Conservation (phyloP, 345 rosid species). For the Acer negundo region DNA sequence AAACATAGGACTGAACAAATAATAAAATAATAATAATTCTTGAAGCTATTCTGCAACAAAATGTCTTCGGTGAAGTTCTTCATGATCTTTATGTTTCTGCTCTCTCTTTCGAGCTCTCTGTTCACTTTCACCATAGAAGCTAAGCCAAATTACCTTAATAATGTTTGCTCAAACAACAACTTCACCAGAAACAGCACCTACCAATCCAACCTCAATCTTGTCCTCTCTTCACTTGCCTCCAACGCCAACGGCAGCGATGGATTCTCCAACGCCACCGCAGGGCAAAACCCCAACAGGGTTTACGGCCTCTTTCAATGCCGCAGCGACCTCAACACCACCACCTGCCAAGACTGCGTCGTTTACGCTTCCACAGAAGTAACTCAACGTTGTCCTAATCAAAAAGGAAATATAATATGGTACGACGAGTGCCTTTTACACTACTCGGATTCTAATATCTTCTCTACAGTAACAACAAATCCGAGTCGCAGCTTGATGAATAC, state of each 20-base stretch:
- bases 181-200: conserved; percentile 41
- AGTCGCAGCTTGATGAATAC: too few species aligned
- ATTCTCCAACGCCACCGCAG: conserved; percentile 46
- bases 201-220: conserved; percentile 38
- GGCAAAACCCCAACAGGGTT: conserved; percentile 15
- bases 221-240: conserved; percentile 36
- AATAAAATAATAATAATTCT: too few species aligned
- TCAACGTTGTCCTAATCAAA: conserved; percentile 27
- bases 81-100: not conserved
- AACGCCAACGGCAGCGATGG: conserved; percentile 24
- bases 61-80: not conserved
- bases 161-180: conserved; percentile 16
- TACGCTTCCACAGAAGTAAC: conserved; percentile 14
- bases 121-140: not conserved
- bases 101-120: not conserved
- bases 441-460: conserved; percentile 31
- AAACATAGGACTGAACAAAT: too few species aligned
- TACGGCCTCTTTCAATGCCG: too few species aligned
- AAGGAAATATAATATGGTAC: too few species aligned
- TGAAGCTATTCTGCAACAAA: not conserved
- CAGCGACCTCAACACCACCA: not conserved
- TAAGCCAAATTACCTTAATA: not conserved
- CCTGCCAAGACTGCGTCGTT: conserved; percentile 38
- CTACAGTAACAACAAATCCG: not conserved
- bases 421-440: conserved; percentile 41